Percentiles rank a stretch among this genome's conserved stretches.
Evolutionary conservation across 176 grass and related monocot species (phyloP).

Genomic region (Triticum urartu): DNA sequence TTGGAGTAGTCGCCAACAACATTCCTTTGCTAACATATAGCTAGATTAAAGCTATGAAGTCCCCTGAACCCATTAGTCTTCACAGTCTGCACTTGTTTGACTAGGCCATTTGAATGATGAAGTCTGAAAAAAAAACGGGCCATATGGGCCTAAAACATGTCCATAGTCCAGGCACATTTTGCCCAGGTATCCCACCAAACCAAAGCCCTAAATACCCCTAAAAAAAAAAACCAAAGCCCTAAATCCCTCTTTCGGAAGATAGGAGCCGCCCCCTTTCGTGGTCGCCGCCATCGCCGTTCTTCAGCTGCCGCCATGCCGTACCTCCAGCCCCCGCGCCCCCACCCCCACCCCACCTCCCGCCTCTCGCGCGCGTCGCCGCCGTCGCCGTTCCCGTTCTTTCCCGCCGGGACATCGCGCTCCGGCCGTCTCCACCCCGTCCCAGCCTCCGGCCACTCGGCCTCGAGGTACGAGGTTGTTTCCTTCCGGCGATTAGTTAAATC

Average conservation of each 20-base stretch:
- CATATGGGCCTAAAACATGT: too few species aligned
- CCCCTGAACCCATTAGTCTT: background rate
- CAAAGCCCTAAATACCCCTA: too few species aligned
- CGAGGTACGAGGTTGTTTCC: background rate
- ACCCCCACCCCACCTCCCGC: too few species aligned
- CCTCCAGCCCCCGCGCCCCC: background rate
- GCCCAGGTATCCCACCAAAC: too few species aligned
- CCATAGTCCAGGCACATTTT: too few species aligned
- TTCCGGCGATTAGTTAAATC: background rate
- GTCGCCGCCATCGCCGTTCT: background rate
- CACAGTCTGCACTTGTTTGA: background rate
- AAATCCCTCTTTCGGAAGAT: background rate
- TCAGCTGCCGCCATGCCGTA: background rate
- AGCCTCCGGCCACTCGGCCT: background rate
- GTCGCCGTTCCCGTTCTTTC: background rate
- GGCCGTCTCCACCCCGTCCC: background rate
- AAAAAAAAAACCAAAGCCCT: background rate
- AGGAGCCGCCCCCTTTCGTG: background rate
- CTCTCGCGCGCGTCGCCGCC: background rate
- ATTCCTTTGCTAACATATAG: too few species aligned
- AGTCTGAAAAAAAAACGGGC: too few species aligned
- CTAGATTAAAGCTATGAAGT: too few species aligned
- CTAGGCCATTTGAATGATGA: too few species aligned
- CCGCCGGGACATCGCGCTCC: background rate
- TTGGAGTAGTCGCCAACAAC: too few species aligned